Evolutionary conservation across 139 green algal genomes (phyloP).

Genomic region (Zygnema circumcarinatum): DNA sequence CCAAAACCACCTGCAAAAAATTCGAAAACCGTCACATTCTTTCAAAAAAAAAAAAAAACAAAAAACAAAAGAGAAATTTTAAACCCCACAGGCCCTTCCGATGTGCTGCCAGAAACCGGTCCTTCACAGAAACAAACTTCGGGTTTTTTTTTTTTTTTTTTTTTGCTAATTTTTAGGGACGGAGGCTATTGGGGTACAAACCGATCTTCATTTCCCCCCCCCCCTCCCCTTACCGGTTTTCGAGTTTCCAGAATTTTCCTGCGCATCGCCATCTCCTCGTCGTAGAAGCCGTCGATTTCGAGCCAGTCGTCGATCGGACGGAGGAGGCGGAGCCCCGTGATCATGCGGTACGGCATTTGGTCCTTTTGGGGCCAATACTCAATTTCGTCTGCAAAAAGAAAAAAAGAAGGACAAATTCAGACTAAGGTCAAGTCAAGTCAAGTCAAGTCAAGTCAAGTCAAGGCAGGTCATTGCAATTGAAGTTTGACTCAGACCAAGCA

Average conservation of each 20-base stretch:
- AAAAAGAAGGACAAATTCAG: background rate
- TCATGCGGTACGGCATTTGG: background rate
- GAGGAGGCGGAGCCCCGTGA: background rate
- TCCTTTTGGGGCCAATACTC: background rate
- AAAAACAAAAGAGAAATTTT: background rate
- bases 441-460: no score
- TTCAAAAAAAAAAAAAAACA: background rate
- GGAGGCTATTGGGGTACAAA: no score
- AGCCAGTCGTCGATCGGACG: background rate
- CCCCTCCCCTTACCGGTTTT: background rate
- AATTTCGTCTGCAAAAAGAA: background rate
- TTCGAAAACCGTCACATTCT: background rate
- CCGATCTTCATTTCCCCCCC: no score
- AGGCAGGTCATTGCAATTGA: no score
- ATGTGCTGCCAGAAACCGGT: no score
- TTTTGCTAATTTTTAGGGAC: no score
- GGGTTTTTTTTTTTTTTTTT: no score
- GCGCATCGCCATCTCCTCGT: background rate
- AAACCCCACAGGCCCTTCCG: no score
- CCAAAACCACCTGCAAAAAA: background rate
- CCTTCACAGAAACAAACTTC: no score
- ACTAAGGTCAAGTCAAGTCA: background rate
- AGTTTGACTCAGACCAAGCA: no score
- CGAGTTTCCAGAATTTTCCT: background rate
- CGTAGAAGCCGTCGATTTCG: background rate